Evolutionary conservation across 108 stramenopile species (phyloP).

Genomic region (Skeletonema tropicum): DNA sequence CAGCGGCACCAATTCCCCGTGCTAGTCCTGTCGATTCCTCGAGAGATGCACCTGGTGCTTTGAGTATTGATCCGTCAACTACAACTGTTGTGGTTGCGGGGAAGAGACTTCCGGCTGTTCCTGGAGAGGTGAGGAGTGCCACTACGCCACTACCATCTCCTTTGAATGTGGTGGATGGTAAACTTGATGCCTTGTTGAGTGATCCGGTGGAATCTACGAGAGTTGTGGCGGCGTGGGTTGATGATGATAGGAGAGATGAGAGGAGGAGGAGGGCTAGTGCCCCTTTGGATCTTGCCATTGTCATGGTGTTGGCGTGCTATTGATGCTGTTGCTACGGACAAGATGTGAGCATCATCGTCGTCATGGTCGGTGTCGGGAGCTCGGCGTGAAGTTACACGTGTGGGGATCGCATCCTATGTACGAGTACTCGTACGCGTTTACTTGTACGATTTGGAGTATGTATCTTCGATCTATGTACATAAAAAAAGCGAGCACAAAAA

Average conservation of each 20-base stretch:
- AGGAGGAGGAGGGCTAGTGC: background rate
- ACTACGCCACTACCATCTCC: constrained; percentile 50
- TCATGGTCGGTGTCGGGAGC: no score
- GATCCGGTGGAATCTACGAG: constrained; percentile 64
- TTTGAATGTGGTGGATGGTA: constrained; percentile 35
- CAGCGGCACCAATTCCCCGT: constrained; percentile 57
- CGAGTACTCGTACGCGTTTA: no score
- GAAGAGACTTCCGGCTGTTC: constrained; percentile 48
- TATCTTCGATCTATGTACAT: no score
- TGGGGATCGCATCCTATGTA: background rate
- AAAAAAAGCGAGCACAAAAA: no score
- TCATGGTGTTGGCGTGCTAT: background rate
- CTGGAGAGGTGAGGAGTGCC: constrained; percentile 68
- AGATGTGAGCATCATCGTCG: background rate
- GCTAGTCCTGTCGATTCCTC: constrained; percentile 39
- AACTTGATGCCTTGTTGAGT: constrained; percentile 46
- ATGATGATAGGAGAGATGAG: background rate
- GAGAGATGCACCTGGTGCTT: constrained; percentile 68
- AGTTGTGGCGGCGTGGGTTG: constrained; percentile 15
- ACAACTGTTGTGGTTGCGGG: constrained; percentile 1
- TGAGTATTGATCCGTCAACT: constrained; percentile 20
- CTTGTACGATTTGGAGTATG: no score
- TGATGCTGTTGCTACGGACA: background rate
- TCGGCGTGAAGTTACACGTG: background rate
- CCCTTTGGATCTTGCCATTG: constrained; percentile 3